Evolutionary conservation across 164 flowering plant genomes (phyloP), one percentile per base, ranked within the genome.

Genomic region (Vitis amurensis): DNA sequence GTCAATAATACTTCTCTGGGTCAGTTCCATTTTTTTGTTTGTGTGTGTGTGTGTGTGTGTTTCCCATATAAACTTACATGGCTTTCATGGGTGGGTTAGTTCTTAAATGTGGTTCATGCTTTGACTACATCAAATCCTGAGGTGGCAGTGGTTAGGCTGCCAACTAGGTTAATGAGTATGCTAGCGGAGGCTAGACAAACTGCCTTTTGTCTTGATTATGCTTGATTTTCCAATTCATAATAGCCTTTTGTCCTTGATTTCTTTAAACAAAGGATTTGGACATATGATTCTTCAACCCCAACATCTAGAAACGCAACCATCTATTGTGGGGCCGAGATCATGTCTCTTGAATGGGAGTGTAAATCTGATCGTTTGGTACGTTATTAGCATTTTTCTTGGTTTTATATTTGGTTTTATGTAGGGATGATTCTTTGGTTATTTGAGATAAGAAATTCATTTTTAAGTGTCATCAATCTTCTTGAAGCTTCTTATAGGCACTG

Each of bases 301-400:
- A 74, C 93, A 67, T 88, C 97, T 47, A 87, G 97, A 84, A 94
- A 92, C 85, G 98, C 98, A 65, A 89, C 98, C 59, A 94, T 94
- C 66, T 94, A 92, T 61, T 94, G 97, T 75, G 98, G 97, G 62
- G 85, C 98, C 47, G 92, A 92, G 86, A 83, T 94, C 61, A 81
- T 88, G 89, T 92, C 98, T 29, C 94, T 94, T 76, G 97, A 94
- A 63, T 94, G 98, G 98, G 97, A 94, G 58, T 91, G 93, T 76
- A 94, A 89, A 86, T 94, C 97, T 68, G 97, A 92, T 61, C 90
- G 97, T 66, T 77, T 94, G 94, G 97, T 94, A 80, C 44, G 91
- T 77, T 27, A 44, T 8, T 30, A 23, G 13, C 30, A 27, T 69
- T 23, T 61, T 58, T 11, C 62, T 3, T 56, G 55, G 12, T 14